These are phyloP conservation scores for Saccharomyces hybrid DNA, from an alignment of 1,139 yeast genomes.

Conservation along the genomic window DNA sequence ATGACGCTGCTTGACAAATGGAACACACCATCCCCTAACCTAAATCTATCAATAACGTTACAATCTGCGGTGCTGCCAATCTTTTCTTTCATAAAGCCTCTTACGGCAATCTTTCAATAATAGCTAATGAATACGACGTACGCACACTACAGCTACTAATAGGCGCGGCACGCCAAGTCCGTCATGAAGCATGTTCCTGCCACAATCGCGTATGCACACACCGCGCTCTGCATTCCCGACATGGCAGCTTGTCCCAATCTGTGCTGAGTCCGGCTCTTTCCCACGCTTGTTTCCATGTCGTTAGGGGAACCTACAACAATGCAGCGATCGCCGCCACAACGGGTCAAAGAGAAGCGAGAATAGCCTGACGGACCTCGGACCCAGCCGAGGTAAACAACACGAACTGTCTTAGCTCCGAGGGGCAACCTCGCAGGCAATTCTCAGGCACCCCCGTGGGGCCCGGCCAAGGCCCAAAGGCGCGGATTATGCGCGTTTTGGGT, in stretches of 20 bases:
- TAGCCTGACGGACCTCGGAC: neutral
- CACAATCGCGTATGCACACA: neutral
- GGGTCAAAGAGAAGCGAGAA: neutral
- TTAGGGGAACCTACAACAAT: neutral
- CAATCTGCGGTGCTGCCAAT: too few species aligned
- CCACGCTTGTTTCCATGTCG: neutral
- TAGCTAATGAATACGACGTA: too few species aligned
- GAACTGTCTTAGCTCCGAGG: neutral
- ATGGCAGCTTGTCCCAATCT: neutral
- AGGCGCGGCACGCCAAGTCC: neutral
- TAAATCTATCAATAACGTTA: too few species aligned
- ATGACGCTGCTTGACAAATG: too few species aligned
- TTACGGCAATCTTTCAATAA: too few species aligned
- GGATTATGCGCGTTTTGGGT: neutral
- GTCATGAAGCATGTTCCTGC: neutral
- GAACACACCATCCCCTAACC: too few species aligned
- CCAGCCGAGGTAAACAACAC: neutral
- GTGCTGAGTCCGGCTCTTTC: neutral
- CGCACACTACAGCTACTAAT: too few species aligned
- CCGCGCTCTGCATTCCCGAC: neutral
- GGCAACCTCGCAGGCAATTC: neutral
- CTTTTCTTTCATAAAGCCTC: too few species aligned
- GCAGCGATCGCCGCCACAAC: neutral
- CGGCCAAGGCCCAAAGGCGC: neutral
- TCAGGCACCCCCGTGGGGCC: neutral